These are phyloP conservation scores for Colletotrichum cereale DNA, from an alignment of 2,329 filamentous ascomycete genomes.

Conservation along the genomic window DNA sequence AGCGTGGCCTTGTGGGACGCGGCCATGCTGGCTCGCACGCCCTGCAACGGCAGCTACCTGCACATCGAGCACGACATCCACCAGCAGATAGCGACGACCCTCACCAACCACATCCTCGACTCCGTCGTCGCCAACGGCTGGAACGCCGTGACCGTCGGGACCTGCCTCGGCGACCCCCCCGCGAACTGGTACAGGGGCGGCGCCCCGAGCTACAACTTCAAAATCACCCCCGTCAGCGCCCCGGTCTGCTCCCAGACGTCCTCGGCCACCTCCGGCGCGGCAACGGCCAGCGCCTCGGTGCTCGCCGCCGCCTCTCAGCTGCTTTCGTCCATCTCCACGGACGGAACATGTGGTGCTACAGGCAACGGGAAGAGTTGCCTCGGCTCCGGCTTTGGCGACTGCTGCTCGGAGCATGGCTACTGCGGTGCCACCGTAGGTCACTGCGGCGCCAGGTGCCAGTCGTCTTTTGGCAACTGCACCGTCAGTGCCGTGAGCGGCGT, in stretches of 20 bases:
- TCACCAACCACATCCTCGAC: constrained; percentile 50
- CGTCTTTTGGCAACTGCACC: constrained; percentile 37
- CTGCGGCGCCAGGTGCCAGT: constrained; percentile 41
- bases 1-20: constrained; percentile 51
- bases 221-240: constrained; percentile 22
- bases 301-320: constrained; percentile 38
- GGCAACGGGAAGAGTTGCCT: constrained; percentile 48
- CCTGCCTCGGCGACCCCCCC: constrained; percentile 58
- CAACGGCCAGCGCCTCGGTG: background rate
- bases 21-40: constrained; percentile 46
- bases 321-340: constrained; percentile 45
- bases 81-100: constrained; percentile 55
- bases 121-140: constrained; percentile 44
- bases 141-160: constrained; percentile 57
- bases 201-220: constrained; percentile 44
- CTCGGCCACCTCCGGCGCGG: background rate
- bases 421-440: constrained; percentile 48
- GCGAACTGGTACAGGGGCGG: constrained; percentile 59
- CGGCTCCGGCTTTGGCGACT: constrained; percentile 52
- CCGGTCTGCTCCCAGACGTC: constrained; percentile 23
- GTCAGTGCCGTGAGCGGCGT: background rate
- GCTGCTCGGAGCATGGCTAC: constrained; percentile 55
- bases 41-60: constrained; percentile 43
- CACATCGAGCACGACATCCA: constrained; percentile 59
- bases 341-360: constrained; percentile 52